Percentiles rank a stretch among this genome's conserved stretches.
Evolutionary conservation across 2,329 filamentous ascomycete genomes (phyloP).

Genomic region (Nemania diffusa): DNA sequence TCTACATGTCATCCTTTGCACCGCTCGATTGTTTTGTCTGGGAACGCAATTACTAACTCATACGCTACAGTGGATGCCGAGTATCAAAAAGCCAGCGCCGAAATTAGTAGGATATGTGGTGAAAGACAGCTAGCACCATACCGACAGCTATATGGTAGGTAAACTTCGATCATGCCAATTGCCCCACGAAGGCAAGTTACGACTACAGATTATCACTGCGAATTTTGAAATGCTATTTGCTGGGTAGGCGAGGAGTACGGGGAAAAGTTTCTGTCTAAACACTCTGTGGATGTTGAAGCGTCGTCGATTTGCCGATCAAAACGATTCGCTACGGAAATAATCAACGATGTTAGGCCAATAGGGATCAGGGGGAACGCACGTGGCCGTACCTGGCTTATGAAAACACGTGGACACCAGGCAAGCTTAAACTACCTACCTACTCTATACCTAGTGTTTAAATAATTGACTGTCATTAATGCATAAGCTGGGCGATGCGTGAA

Average conservation of each 20-base stretch:
- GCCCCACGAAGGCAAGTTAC: not conserved
- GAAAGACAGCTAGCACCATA: slow-evolving; percentile 39
- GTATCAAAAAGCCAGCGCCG: slow-evolving; percentile 38
- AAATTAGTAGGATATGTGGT: slow-evolving; percentile 38
- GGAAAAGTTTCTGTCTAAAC: not conserved
- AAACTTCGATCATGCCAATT: slow-evolving; percentile 12
- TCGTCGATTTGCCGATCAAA: slow-evolving; percentile 1
- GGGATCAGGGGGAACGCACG: slow-evolving; percentile 19
- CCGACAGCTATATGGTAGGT: slow-evolving; percentile 37
- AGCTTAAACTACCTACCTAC: slow-evolving; percentile 13
- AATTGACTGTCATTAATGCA: slow-evolving; percentile 8
- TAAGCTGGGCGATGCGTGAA: not conserved
- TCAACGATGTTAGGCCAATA: slow-evolving; percentile 23
- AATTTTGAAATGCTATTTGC: slow-evolving; percentile 1
- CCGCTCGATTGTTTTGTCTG: not conserved
- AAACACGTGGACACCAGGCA: slow-evolving; percentile 20
- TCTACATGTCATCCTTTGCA: not conserved
- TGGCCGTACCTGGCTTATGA: slow-evolving; percentile 20
- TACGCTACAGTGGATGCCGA: slow-evolving; percentile 33
- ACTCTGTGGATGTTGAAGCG: not conserved
- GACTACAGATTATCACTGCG: not conserved
- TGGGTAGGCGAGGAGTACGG: slow-evolving; percentile 17
- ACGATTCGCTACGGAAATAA: not conserved
- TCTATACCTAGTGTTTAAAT: slow-evolving; percentile 15
- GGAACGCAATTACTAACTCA: not conserved